Base-by-base conservation (phyloP, 306 rosid genomes). In the Cotoneaster glaucophyllus region DNA sequence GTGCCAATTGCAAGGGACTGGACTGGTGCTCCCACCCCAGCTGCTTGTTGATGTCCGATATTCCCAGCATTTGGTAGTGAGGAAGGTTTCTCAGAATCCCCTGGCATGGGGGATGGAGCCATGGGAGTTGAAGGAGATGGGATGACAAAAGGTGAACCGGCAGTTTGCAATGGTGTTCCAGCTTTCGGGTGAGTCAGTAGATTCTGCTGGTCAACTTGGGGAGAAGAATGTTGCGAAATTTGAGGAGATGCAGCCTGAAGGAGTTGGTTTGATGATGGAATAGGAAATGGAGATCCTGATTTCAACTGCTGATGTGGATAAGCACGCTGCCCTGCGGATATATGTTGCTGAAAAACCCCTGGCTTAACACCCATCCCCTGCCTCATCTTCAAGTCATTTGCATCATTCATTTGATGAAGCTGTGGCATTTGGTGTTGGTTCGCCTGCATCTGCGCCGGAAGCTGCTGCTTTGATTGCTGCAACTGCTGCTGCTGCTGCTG, bases 1-100 rank as follows among this genome's bases (percentile, higher is more conserved):
- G 99, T 95, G 58, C 97, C 99, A 58, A 95, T 89, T 70, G 99
- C 93, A 82, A 90, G 96, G 79, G 99, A 95, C 64, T 83, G 97
- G 64, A 89, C 93, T 62, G 90, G 91, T 67, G 87, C 85, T 48
- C 78, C 84, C 14, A 78, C 78, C 67, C 59, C 74, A 67, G 84
- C 85, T 32, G 87, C 72, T 73, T 87, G 93, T 81, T 94, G 96
- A 70, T 84, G 91, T 75, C 86, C 97, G 76, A 79, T 70, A 86
- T 86, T 90, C 64, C 85, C 86, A 80, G 83, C 89, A 89, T 85
- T 90, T 77, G 96, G 64, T 66, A 86, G 89, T 11, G 92, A 70
- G 59, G 93, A 87, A 79, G 96, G 83, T 83, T 95, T 95, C 78
- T 95, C 99, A 31, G 92, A 79, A 75, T 90, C 98, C 56, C 85